Conservation (phyloP, 208 protist genomes). For the Crithidia bombi region DNA sequence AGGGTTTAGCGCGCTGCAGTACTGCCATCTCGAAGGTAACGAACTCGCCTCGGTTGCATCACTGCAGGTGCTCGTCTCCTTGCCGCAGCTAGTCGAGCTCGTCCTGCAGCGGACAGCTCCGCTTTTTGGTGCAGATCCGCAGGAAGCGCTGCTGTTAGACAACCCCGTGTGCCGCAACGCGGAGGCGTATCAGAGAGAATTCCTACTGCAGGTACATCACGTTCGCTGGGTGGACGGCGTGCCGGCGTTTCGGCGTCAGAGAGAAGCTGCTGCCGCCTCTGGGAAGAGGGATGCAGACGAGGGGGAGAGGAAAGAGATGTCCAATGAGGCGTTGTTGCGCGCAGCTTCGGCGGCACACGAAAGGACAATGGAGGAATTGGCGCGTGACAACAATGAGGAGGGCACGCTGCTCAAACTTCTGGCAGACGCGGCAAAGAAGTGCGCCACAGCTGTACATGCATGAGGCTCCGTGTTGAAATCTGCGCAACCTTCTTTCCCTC, state of each 20-base stretch:
- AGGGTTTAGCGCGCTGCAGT: constrained; percentile 36
- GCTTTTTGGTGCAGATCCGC: constrained; percentile 33
- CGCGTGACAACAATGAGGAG: constrained; percentile 10
- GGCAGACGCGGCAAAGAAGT: constrained; percentile 3
- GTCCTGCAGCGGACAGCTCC: constrained; percentile 45
- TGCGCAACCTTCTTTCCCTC: too few species aligned
- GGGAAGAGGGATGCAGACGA: background rate
- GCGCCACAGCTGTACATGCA: background rate
- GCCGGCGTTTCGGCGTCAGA: constrained; percentile 12
- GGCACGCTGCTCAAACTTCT: background rate
- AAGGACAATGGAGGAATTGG: background rate
- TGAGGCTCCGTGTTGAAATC: too few species aligned
- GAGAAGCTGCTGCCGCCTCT: background rate
- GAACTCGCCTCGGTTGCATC: constrained; percentile 40
- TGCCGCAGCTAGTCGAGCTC: constrained; percentile 53
- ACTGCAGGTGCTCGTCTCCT: constrained; percentile 40
- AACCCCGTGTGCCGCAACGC: constrained; percentile 73
- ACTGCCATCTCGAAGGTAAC: constrained; percentile 71
- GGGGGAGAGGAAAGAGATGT: background rate
- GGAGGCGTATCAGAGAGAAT: constrained; percentile 35
- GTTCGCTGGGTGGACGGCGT: constrained; percentile 71
- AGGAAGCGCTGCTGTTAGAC: constrained; percentile 56
- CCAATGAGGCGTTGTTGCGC: constrained; percentile 2
- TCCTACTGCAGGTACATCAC: constrained; percentile 32
- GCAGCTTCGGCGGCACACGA: background rate